Percentiles rank a stretch among this genome's conserved stretches.
phyloP scores from a whole-genome alignment of 2,329 filamentous ascomycete species.

The Monilinia vaccinii-corymbosi region DNA sequence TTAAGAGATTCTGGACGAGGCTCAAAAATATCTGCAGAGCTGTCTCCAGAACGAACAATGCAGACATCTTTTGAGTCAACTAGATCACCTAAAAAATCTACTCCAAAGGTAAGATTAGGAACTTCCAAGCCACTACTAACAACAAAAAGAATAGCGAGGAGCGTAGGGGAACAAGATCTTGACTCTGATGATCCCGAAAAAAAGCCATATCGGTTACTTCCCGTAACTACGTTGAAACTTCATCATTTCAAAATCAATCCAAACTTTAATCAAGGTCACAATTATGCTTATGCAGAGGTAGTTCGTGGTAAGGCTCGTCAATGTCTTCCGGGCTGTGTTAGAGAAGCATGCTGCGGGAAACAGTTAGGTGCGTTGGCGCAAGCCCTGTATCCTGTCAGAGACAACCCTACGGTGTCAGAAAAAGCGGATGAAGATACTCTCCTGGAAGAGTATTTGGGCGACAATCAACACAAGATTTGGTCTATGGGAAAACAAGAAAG shows the following conservation, averaged over 20 bases:
- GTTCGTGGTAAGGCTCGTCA: conserved; percentile 50
- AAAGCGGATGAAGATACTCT: conserved; percentile 38
- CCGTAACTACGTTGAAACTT: conserved; percentile 33
- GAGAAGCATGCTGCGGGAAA: conserved; percentile 43
- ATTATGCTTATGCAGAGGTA: conserved; percentile 51
- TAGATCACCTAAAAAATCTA: not conserved
- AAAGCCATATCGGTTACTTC: conserved; percentile 34
- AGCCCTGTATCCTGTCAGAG: conserved; percentile 14
- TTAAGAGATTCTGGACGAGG: conserved; percentile 2
- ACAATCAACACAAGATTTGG: conserved; percentile 47
- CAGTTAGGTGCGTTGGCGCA: conserved; percentile 27
- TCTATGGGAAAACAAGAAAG: conserved; percentile 52
- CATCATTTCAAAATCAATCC: conserved; percentile 59
- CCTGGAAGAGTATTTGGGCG: conserved; percentile 47
- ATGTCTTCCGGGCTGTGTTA: conserved; percentile 52
- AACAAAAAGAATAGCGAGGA: not conserved
- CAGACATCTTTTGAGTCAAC: not conserved
- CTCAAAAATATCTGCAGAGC: not conserved
- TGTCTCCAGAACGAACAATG: not conserved
- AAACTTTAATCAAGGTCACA: conserved; percentile 45
- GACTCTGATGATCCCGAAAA: conserved; percentile 17
- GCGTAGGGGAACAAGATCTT: not conserved
- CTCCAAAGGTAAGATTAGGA: not conserved
- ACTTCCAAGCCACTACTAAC: not conserved
- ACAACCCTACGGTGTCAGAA: conserved; percentile 21